These are phyloP conservation scores for Tetrapyrgos nigripes DNA, from an alignment of 1,284 basidiomycete genomes.

Conservation along the genomic window DNA sequence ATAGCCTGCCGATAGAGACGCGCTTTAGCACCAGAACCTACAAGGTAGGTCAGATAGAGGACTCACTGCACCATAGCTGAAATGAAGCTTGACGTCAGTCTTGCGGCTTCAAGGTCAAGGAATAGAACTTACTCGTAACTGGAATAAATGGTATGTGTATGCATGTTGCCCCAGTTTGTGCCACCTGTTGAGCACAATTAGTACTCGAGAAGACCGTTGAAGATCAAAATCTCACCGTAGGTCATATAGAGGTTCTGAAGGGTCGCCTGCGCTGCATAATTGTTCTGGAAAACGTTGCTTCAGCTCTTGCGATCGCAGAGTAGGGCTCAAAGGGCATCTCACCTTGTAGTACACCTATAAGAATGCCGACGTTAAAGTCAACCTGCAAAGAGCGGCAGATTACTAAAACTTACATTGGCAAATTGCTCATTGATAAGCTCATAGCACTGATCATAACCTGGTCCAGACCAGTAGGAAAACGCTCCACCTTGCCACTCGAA, in stretches of 20 bases:
- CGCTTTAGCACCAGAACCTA: not conserved
- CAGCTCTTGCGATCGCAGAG: too few relatives aligned
- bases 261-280: conserved; percentile 44
- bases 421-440: conserved; percentile 51
- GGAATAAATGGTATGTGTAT: conserved; percentile 47
- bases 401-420: conserved; percentile 39
- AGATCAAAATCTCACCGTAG: conserved; percentile 34
- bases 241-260: conserved; percentile 50
- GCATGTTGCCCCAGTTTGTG: conserved; percentile 55
- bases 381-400: conserved; percentile 1
- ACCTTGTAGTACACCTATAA: conserved; percentile 42
- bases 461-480: conserved; percentile 43
- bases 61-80: conserved; percentile 24
- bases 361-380: conserved; percentile 21
- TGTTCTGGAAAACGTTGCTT: conserved; percentile 36
- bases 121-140: conserved; percentile 44
- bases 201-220: not conserved
- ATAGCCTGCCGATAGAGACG: not conserved
- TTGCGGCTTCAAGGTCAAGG: not conserved
- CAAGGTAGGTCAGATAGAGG: conserved; percentile 40
- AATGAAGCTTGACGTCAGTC: conserved; percentile 37
- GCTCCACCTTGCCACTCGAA: conserved; percentile 47
- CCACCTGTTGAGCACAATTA: conserved; percentile 31
- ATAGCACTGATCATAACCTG: conserved; percentile 49
- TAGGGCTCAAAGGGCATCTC: conserved; percentile 19